These are phyloP conservation scores for Coemansia sp. DNA, from an alignment of 192 early-diverging fungal species.

Conservation along the genomic window DNA sequence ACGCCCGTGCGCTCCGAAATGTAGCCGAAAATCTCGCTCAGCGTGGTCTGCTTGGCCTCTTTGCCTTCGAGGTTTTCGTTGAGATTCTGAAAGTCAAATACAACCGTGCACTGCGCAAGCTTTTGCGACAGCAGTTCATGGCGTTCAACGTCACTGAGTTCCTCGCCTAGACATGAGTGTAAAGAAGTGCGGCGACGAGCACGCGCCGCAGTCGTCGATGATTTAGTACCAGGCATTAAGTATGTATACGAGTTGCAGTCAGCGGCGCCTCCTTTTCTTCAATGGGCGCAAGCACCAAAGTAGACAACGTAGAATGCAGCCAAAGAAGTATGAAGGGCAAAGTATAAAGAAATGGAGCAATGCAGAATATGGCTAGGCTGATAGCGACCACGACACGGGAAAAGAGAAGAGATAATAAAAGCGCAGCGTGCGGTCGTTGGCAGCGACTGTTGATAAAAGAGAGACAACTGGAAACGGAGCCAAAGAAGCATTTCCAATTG, in stretches of 20 bases:
- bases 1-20: slow-evolving; percentile 86
- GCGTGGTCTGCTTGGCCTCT: slow-evolving; percentile 90
- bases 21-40: slow-evolving; percentile 92
- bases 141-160: slow-evolving; percentile 77
- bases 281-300: background rate
- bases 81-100: slow-evolving; percentile 96
- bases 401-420: background rate
- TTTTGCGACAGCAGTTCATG: slow-evolving; percentile 89
- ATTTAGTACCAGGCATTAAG: slow-evolving; percentile 15
- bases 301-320: background rate
- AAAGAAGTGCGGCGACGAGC: background rate
- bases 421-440: background rate
- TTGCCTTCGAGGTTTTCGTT: slow-evolving; percentile 88
- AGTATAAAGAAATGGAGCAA: background rate
- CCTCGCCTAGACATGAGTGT: slow-evolving; percentile 52
- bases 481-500: background rate
- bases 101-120: slow-evolving; percentile 83
- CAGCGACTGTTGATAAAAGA: background rate
- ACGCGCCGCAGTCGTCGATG: background rate
- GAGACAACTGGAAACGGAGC: slow-evolving; percentile 2
- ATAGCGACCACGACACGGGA: background rate
- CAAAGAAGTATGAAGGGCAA: background rate
- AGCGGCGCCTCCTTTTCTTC: slow-evolving; percentile 1
- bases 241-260: background rate
- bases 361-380: background rate